Evolutionary conservation across 257 asterid genomes (phyloP).

Genomic region (Ligustrum vulgare): DNA sequence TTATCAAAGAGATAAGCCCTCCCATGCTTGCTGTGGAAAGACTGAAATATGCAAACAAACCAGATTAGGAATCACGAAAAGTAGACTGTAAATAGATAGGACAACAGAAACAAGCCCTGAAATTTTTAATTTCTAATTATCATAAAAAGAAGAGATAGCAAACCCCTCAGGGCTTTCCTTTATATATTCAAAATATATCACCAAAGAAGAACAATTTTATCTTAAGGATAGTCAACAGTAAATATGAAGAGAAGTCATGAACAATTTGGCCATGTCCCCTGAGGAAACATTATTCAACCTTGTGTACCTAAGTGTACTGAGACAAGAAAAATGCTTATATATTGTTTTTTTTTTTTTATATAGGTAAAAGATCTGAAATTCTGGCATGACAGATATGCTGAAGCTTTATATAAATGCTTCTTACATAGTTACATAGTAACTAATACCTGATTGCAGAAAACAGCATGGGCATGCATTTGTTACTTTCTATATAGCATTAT

Average conservation of each 20-base stretch:
- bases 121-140: not conserved
- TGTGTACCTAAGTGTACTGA: not conserved
- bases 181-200: not conserved
- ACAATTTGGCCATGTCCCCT: not conserved
- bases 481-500: not conserved
- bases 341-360: not conserved
- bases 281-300: not conserved
- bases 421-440: no score
- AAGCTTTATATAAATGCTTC: not conserved
- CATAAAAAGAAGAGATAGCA: not conserved
- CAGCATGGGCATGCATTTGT: not conserved
- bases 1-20: constrained; percentile 2
- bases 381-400: not conserved
- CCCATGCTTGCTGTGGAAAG: not conserved
- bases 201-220: not conserved
- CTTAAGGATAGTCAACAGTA: not conserved
- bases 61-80: not conserved
- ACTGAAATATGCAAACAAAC: not conserved
- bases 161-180: not conserved
- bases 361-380: not conserved
- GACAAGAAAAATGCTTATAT: not conserved
- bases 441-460: not conserved
- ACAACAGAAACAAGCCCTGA: not conserved
- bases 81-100: not conserved
- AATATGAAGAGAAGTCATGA: not conserved